Conservation (phyloP, 2,329 filamentous ascomycete genomes). For the Cladosporium velox region DNA sequence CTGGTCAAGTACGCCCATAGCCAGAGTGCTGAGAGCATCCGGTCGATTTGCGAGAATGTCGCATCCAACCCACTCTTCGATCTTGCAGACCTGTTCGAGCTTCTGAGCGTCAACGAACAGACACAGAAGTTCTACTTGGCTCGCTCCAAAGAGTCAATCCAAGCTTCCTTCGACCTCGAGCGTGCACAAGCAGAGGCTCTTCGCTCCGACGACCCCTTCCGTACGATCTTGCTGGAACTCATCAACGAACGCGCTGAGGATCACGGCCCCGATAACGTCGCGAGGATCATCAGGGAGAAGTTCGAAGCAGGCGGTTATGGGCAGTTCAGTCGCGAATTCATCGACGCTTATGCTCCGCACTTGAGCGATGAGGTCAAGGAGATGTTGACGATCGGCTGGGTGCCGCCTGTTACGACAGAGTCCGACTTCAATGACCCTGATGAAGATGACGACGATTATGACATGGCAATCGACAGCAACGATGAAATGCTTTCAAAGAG, state of each 20-base stretch:
- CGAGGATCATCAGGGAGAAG: neutral
- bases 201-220: neutral
- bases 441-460: neutral
- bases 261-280: neutral
- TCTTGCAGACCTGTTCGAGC: neutral
- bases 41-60: neutral
- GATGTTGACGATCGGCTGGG: neutral
- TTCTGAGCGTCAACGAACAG: neutral
- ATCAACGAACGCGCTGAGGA: neutral
- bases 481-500: neutral
- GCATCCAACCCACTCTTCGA: neutral
- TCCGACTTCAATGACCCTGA: neutral
- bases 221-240: neutral
- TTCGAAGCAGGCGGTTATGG: neutral
- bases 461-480: neutral
- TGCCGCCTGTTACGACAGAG: neutral
- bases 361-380: neutral
- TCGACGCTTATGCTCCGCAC: neutral
- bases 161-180: neutral
- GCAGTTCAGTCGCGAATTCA: neutral
- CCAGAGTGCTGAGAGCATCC: neutral
- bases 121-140: neutral
- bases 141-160: neutral
- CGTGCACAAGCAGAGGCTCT: neutral
- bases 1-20: neutral